These are phyloP conservation scores for Aurinia saxatilis DNA, from an alignment of 345 rosid genomes.

Conservation along the genomic window DNA sequence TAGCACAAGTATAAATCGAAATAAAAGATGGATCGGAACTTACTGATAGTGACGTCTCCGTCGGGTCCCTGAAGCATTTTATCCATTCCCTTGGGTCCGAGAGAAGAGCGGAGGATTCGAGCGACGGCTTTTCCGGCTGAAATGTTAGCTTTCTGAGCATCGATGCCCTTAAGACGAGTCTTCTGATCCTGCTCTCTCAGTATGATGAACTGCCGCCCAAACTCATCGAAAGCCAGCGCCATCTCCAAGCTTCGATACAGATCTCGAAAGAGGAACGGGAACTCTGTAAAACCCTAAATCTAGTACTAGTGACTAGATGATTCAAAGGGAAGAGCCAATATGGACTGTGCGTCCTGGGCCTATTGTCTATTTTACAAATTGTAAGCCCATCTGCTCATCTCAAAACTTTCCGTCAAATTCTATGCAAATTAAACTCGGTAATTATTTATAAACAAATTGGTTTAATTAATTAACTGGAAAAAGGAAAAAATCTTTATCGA, in stretches of 20 bases:
- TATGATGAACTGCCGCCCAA: conserved; percentile 67
- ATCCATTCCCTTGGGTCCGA: conserved; percentile 99
- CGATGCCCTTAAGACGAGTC: conserved; percentile 60
- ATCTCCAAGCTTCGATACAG: conserved; percentile 21
- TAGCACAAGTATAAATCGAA: too few relatives aligned
- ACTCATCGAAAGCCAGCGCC: conserved; percentile 93
- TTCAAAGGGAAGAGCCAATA: not conserved
- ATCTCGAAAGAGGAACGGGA: not conserved
- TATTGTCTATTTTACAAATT: too few relatives aligned
- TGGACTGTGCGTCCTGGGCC: not conserved
- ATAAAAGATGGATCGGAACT: conserved; percentile 3
- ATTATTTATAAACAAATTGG: too few relatives aligned
- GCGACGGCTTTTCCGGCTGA: conserved; percentile 90
- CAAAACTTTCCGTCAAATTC: too few relatives aligned
- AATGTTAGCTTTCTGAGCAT: conserved; percentile 83
- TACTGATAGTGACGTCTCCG: conserved; percentile 87
- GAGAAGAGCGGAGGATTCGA: conserved; percentile 92
- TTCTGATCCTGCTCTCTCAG: conserved; percentile 61
- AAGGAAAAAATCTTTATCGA: too few relatives aligned
- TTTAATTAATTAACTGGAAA: too few relatives aligned
- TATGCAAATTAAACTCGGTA: too few relatives aligned
- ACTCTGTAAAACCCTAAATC: conserved; percentile 11
- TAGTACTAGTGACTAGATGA: not conserved
- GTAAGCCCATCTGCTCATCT: too few relatives aligned
- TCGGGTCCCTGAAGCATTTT: conserved; percentile 97